These are phyloP conservation scores for Hypoxylon rubiginosum DNA, from an alignment of 2,329 filamentous ascomycete species.

Conservation along the genomic window DNA sequence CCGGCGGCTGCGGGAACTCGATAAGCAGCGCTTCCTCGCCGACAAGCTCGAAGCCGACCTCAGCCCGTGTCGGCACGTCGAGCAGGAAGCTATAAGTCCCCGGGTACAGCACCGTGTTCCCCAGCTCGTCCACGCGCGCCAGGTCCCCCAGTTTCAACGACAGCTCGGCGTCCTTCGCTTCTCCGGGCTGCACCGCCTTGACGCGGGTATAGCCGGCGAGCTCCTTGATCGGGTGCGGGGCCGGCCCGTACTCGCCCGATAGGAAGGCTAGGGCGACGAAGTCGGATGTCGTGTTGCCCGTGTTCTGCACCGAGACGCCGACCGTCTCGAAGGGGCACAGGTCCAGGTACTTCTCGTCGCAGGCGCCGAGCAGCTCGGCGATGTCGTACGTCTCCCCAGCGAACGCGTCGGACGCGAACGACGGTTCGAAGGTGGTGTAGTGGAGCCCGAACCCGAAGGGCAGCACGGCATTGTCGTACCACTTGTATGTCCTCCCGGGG, in stretches of 20 bases:
- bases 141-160: slow-evolving; percentile 60
- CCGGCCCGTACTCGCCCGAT: slow-evolving; percentile 55
- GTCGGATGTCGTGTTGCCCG: slow-evolving; percentile 57
- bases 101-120: slow-evolving; percentile 62
- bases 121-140: slow-evolving; percentile 59
- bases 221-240: slow-evolving; percentile 61
- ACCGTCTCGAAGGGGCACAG: slow-evolving; percentile 56
- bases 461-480: slow-evolving; percentile 61
- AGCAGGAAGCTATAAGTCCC: slow-evolving; percentile 59
- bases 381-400: slow-evolving; percentile 48
- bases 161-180: slow-evolving; percentile 49
- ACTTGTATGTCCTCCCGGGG: slow-evolving; percentile 65
- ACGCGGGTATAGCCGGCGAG: slow-evolving; percentile 61
- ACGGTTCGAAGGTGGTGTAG: slow-evolving; percentile 61
- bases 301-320: slow-evolving; percentile 58
- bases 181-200: slow-evolving; percentile 45
- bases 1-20: slow-evolving; percentile 51
- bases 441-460: slow-evolving; percentile 63
- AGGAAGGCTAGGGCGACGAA: slow-evolving; percentile 62
- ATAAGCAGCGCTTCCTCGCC: slow-evolving; percentile 55
- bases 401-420: slow-evolving; percentile 31
- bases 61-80: slow-evolving; percentile 55
- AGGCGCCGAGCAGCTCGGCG: slow-evolving; percentile 50
- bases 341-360: slow-evolving; percentile 53
- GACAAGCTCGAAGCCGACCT: slow-evolving; percentile 57